Evolutionary conservation across 495 filamentous ascomycete genomes (phyloP).

Genomic region (Terfezia boudieri): DNA sequence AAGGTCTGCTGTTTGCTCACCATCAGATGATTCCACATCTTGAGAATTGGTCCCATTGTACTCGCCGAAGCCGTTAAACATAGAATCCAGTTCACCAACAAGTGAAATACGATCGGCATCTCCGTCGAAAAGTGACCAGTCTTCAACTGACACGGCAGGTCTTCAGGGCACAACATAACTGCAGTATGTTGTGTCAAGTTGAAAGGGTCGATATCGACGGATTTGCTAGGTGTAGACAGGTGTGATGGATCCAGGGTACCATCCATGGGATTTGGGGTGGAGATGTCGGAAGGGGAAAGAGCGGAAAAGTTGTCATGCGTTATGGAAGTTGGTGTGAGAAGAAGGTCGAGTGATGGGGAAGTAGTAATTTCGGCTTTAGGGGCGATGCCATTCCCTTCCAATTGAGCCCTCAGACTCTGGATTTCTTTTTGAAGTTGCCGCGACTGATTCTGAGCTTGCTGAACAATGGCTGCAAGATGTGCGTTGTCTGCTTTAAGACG

Average conservation of each 20-base stretch:
- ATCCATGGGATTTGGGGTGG: slow-evolving; percentile 8
- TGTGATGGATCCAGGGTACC: background rate
- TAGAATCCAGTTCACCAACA: no score
- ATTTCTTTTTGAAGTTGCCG: slow-evolving; percentile 41
- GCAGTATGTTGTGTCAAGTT: slow-evolving; percentile 99
- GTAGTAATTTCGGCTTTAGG: slow-evolving; percentile 8
- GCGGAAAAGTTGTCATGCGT: slow-evolving; percentile 1
- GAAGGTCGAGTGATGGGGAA: slow-evolving; percentile 3
- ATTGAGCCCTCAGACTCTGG: slow-evolving; percentile 36
- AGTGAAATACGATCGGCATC: background rate
- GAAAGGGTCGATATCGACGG: slow-evolving; percentile 17
- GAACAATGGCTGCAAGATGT: slow-evolving; percentile 41
- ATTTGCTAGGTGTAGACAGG: background rate
- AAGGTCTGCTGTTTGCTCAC: background rate
- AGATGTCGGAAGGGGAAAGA: slow-evolving; percentile 5
- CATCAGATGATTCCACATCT: no score
- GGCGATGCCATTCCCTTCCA: slow-evolving; percentile 25
- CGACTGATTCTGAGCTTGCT: slow-evolving; percentile 42
- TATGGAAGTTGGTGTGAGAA: slow-evolving; percentile 1
- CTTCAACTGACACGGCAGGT: slow-evolving; percentile 81
- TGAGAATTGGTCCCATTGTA: no score
- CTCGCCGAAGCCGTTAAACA: no score
- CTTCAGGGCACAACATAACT: slow-evolving; percentile 75
- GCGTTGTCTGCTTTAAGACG: slow-evolving; percentile 35
- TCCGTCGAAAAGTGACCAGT: background rate